Base-by-base conservation (phyloP, 495 filamentous ascomycete genomes). In the Daldinia caldariorum region DNA sequence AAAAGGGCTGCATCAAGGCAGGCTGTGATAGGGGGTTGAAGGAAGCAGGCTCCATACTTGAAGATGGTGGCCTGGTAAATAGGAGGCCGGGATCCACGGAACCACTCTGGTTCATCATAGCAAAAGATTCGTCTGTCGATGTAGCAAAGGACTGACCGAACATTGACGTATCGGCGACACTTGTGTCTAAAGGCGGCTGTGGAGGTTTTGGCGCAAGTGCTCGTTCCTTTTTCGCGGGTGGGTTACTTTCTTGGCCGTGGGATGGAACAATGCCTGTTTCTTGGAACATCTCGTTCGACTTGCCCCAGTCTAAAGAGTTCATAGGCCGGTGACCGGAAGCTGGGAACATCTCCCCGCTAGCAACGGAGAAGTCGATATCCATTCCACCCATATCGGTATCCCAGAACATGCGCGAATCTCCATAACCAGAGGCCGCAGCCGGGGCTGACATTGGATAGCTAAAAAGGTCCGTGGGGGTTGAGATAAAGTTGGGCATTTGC, bases 391-490 rank as follows among this genome's bases (percentile, higher is more conserved):
- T 81, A 64, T 76, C 79, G 13, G 90, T 82, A 65, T 94, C 92
- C 91, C 92, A 95, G 74, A 94, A 93, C 29, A 89, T 76, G 58
- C 88, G 86, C 43, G 89, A 84, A 67, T 89, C 87, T 6, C 84
- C 85, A 62, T 90, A 90, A 57, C 85, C 84, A 8, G 90, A 88
- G 20, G 89, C 91, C 6, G 88, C 84, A 39, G 90, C 87, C 0
- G 92, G 88, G 34, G 91, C 90, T 2, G 91, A 86, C 63, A 90
- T 85, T 10, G 86, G 86, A 68, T 93, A 89, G 31, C 87, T 86
- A 71, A 94, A 92, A 74, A 85, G 76, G 55, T 83, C 81, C 41
- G 70, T 75, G 37, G 79, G 78, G 9, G 75, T 70, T 20, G 76
- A 74, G 38, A 78, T 77, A 57, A 77, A 83, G 60, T 51, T 66